Evolutionary conservation across 768 basidiomycete genomes (phyloP), one percentile per base, ranked within the genome.

Genomic region (Tylopilus sp.): DNA sequence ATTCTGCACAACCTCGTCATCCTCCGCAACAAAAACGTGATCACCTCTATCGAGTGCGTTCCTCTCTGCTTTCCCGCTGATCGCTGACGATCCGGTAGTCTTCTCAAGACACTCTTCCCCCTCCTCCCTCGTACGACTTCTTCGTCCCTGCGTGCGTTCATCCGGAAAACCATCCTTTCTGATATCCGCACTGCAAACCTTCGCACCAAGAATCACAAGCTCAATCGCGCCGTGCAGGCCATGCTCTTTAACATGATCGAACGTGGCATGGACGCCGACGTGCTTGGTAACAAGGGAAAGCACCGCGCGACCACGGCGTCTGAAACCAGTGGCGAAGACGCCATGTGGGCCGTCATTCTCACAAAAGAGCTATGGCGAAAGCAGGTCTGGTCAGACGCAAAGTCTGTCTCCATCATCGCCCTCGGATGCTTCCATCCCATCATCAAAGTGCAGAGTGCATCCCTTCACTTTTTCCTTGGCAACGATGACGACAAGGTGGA

Each of bases 231-330:
- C 21, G 92, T 99, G 0, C 97, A 99, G 67, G 86, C 92, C 13
- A 89, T 98, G 81, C 77, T 98, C 28, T 98, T 98, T 67, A 82
- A 83, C 40, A 98, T 98, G 95, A 84, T 98, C 9, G 95, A 97
- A 69, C 83, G 87, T 34, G 94, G 93, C 13, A 90, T 93, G 86
- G 83, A 84, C 36, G 86, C 76, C 1, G 85, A 92, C 60, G 83
- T 92, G 16, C 66, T 84, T 16, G 89, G 92, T 12, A 85, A 94
- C 75, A 94, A 92, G 68, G 93, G 86, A 5, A 92, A 85, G 62
- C 64, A 80, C n/a, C 74, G 80, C 56, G 74, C 72, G 1, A 65
- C 68, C 48, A 1, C 48, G 3, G 74, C 72, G 2, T 64, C 68
- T 29, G 1, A 28, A 2, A 4, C 71, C 26, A 77, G 75, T 45